phyloP scores from a whole-genome alignment of 1,284 basidiomycete genomes.

The Rhodotorula mucilaginosa region DNA sequence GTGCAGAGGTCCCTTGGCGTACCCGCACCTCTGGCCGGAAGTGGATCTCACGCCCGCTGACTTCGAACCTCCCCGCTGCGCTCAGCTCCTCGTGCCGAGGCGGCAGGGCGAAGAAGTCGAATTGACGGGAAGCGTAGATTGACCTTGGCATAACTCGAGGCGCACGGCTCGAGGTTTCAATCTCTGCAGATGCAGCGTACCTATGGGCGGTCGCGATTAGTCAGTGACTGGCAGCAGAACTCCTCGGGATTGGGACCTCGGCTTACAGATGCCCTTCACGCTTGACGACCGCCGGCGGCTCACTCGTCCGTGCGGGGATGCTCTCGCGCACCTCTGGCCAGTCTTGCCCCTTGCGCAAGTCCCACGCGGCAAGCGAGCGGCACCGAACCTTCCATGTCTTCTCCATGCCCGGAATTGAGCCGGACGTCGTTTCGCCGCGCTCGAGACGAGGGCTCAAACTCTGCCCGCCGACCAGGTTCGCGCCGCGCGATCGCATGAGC shows the following conservation, averaged over 20 bases:
- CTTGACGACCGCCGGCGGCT: too few species aligned
- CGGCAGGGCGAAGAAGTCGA: conserved; percentile 62
- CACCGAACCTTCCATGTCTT: conserved; percentile 14
- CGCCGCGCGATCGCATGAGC: conserved; percentile 25
- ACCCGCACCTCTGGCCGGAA: conserved; percentile 70
- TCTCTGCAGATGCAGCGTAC: conserved; percentile 70
- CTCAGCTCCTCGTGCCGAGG: not conserved
- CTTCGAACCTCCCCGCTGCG: conserved; percentile 57
- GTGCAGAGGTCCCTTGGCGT: conserved; percentile 43
- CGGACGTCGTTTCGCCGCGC: not conserved
- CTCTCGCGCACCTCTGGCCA: conserved; percentile 18
- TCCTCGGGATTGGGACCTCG: too few species aligned
- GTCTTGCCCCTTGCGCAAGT: conserved; percentile 8
- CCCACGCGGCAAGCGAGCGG: conserved; percentile 21
- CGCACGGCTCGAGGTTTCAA: conserved; percentile 66
- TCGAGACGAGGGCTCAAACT: too few species aligned
- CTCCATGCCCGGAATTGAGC: not conserved
- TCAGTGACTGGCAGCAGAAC: too few species aligned
- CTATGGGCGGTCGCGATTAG: conserved; percentile 47
- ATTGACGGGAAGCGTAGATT: conserved; percentile 76
- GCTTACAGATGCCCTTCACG: too few species aligned
- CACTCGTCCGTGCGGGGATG: not conserved
- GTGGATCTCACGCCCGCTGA: conserved; percentile 60
- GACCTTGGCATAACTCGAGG: conserved; percentile 63
- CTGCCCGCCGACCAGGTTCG: not conserved